Base-by-base conservation (phyloP, 345 rosid species). In the Mercurialis annua region DNA sequence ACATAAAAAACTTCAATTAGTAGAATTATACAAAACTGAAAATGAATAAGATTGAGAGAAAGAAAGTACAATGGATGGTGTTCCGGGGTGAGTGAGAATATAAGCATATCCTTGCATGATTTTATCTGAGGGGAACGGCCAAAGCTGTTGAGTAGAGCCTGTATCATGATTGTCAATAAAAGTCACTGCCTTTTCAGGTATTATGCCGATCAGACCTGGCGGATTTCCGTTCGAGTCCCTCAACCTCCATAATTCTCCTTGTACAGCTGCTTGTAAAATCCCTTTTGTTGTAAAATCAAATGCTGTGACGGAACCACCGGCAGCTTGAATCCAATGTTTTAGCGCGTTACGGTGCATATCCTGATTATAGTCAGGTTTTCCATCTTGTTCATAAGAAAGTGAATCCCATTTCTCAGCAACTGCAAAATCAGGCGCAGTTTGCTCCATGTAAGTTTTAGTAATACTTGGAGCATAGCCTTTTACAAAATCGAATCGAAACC, bases 261-360 rank as follows among this genome's bases (percentile, higher is more conserved):
- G 56, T 47, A 90, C 96, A 0, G 96, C 96, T 1, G 79, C 83
- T 61, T 88, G 89, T 60, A 93, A 90, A 18, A 90, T 80, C 55
- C 96, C 96, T 74, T 86, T 93, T 10, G 98, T 86, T 12, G 94
- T 87, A 74, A 93, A 90, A 78, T 93, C 98, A 67, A 90, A 90
- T 18, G 97, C 97, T 17, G 77, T 68, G 59, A 83, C 75, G 0
- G 67, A 74, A 46, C 96, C 89, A 12, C 91, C 88, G 0, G 84
- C 94, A 5, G 78, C 85, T 46, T 73, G 70, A 62, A 86, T 71
- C 97, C 98, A 93, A 23, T 75, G 78, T 67, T 66, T 81, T 7
- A 93, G 71, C 9, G 72, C 84, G 2, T 71, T 71, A 1, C 96
- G 87, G 70, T 89, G 96, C 9, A 65, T 77, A 27, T 87, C 84